Base-by-base conservation (phyloP, 305 asterid species). In the Rubia balearica region DNA sequence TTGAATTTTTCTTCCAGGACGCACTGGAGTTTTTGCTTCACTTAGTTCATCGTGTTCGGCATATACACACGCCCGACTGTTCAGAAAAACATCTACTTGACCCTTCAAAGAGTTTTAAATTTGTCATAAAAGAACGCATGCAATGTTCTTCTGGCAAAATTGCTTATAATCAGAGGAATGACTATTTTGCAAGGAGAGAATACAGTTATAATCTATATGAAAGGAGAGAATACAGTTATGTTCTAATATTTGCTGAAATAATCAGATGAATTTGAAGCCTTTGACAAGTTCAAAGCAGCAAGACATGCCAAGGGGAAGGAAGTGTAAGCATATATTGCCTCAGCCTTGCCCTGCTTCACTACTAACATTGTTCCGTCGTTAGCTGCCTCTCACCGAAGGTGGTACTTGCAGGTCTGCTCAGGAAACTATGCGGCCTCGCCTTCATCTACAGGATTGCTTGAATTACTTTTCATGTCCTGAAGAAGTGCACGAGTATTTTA, bases 11-110 rank as follows among this genome's bases (percentile, higher is more conserved):
- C 73, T 57, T 83, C 43, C 80, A 94, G 99, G 99, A 94, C 81
- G 97, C 97, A 51, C 82, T 94, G 77, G 99, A 94, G 84, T 94
- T 89, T 84, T 94, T 94, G 83, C 89, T 94, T 42, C 97, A 94
- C 84, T 88, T 94, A 53, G 84, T 91, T 73, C 98, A 94, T 76
- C 99, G 91, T 81, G 92, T 89, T 74, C 98, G 91, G 81, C 84
- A 91, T 77, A 76, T 71, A 74, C 88, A 94, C 85, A 43, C 83
- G n/a, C 90, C 83, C 73, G 83, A 80, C 82, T 86, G 86, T 53
- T 67, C 83, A 22, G 87, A 82, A 74, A 84, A 80, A 81, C 85
- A 85, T 48, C 59, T 65, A 66, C 63, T 77, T 70, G 99, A 94
- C 81, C 98, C 99, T 60, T 80, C 99, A 61, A 88, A 87, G 81